Conservation (phyloP, 164 flowering plant species). For the Cinnamomum chago region DNA sequence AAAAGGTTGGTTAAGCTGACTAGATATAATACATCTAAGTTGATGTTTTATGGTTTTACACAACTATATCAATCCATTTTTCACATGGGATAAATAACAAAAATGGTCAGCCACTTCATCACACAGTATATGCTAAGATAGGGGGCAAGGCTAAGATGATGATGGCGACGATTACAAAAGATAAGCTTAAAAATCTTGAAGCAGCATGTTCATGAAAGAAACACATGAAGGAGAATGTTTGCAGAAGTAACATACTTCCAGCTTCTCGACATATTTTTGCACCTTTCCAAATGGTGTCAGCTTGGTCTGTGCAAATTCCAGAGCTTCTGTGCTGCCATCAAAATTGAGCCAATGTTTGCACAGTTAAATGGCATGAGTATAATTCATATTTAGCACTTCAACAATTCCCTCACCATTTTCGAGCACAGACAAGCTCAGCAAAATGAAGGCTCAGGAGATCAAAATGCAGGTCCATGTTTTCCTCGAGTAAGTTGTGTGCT, state of each 20-base stretch:
- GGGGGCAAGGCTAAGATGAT: too few species aligned
- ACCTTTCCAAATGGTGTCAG: conserved; percentile 79
- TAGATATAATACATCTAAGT: neutral
- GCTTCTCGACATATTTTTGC: conserved; percentile 69
- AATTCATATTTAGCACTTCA: neutral
- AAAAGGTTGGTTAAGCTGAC: neutral
- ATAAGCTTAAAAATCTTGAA: too few species aligned
- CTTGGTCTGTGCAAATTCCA: conserved; percentile 79
- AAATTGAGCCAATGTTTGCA: conserved; percentile 7
- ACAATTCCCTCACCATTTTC: conserved; percentile 61
- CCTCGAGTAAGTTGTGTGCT: conserved; percentile 62
- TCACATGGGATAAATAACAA: neutral
- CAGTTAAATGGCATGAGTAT: neutral
- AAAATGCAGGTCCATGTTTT: conserved; percentile 82
- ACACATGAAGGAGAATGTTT: neutral
- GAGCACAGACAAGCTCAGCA: conserved; percentile 74
- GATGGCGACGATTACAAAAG: too few species aligned
- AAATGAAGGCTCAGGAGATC: conserved; percentile 96
- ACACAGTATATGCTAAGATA: too few species aligned
- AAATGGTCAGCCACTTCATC: neutral
- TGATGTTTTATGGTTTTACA: neutral
- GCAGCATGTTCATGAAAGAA: too few species aligned
- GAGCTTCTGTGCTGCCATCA: conserved; percentile 87
- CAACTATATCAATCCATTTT: neutral
- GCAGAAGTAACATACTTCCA: conserved; percentile 53